Percentiles rank a stretch among this genome's conserved stretches.
Evolutionary conservation across 768 basidiomycete genomes (phyloP).

Genomic region (Termitomyces sp.): DNA sequence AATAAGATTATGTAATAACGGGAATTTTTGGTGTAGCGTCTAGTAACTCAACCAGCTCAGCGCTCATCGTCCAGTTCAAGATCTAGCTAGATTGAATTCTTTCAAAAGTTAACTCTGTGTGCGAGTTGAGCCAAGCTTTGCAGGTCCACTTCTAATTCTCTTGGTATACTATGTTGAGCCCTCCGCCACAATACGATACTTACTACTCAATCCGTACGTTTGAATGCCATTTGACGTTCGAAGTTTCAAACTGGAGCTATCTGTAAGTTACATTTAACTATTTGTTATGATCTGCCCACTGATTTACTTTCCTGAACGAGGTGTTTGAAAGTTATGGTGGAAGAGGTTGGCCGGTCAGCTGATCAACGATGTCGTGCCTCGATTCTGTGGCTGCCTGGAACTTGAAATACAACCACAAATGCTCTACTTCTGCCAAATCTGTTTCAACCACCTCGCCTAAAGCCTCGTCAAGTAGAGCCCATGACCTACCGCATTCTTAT

Average conservation of each 20-base stretch:
- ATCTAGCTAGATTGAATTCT: not conserved
- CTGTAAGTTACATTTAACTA: not conserved
- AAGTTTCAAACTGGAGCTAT: not conserved
- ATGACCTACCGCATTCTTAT: too few relatives aligned
- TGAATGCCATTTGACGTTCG: not conserved
- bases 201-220: not conserved
- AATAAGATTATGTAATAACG: too few relatives aligned
- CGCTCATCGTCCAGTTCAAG: not conserved
- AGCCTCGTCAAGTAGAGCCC: too few relatives aligned
- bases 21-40: too few relatives aligned
- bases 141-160: not conserved
- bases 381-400: not conserved
- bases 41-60: too few relatives aligned
- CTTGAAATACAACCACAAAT: too few relatives aligned
- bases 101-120: not conserved
- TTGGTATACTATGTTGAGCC: not conserved
- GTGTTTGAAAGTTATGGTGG: not conserved
- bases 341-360: not conserved
- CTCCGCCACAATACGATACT: not conserved
- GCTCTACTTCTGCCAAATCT: too few relatives aligned
- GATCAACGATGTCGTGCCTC: not conserved
- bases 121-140: not conserved
- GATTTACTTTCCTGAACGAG: not conserved
- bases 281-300: not conserved
- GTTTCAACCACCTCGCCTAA: too few relatives aligned